These are phyloP conservation scores for Mucor sp. DNA, from an alignment of 371 early-diverging fungal genomes.

Conservation along the genomic window DNA sequence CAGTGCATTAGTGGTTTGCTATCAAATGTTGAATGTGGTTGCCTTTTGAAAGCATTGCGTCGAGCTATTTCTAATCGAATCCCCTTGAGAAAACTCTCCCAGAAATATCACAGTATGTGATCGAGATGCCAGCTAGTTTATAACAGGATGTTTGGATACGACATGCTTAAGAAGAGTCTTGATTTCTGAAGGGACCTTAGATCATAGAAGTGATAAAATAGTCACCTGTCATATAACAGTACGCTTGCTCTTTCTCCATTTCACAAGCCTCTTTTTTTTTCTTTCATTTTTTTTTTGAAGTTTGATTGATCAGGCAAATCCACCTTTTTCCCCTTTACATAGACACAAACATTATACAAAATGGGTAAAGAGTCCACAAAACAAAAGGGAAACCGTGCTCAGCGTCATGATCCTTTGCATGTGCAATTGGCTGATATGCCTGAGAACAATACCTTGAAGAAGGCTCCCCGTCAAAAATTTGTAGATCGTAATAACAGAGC, in stretches of 20 bases:
- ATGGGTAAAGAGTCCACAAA: conserved; percentile 46
- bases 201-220: neutral
- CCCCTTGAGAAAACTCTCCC: no score
- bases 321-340: neutral
- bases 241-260: neutral
- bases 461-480: conserved; percentile 65
- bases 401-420: conserved; percentile 81
- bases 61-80: no score
- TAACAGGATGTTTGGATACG: neutral
- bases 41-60: neutral
- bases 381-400: conserved; percentile 26
- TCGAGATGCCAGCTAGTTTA: neutral
- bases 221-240: neutral
- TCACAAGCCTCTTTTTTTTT: conserved; percentile 7
- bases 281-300: conserved; percentile 1
- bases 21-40: neutral
- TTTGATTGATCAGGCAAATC: neutral
- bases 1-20: neutral
- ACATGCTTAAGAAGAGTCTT: neutral
- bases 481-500: conserved; percentile 60
- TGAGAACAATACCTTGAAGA: conserved; percentile 42
- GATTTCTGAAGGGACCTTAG: no score
- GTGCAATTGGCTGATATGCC: conserved; percentile 68
- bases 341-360: neutral
- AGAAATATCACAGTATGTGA: no score